Conservation (phyloP, 2,329 filamentous ascomycete genomes). For the Ceratocystis papillata region DNA sequence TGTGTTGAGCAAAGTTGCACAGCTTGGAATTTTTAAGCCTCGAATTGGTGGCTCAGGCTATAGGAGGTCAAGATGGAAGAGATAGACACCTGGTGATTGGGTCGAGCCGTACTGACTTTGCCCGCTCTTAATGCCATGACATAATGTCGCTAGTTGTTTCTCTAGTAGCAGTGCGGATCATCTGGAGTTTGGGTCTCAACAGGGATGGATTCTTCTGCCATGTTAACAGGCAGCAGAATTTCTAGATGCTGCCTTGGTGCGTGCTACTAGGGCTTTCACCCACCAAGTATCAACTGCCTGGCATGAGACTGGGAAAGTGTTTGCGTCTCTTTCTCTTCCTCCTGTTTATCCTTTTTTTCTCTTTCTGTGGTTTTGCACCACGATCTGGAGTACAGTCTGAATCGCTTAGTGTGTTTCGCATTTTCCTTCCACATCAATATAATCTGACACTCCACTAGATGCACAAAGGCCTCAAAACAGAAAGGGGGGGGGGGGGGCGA, state of each 20-base stretch:
- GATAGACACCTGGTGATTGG: background rate
- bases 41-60: too few species aligned
- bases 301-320: background rate
- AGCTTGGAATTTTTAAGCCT: background rate
- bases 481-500: background rate
- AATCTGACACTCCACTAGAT: background rate
- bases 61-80: background rate
- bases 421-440: background rate
- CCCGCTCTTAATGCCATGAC: background rate
- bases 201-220: background rate
- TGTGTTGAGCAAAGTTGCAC: background rate
- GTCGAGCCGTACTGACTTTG: background rate
- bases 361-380: background rate
- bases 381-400: background rate
- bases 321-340: background rate
- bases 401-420: constrained; percentile 1
- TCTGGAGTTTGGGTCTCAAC: background rate
- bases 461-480: background rate
- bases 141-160: background rate
- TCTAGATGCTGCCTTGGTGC: background rate
- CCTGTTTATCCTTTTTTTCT: constrained; percentile 2
- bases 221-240: background rate
- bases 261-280: background rate
- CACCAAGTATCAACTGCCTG: background rate
- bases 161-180: background rate